Evolutionary conservation across 2,329 filamentous ascomycete genomes (phyloP), one percentile per base, ranked within the genome.

Genomic region (Thelonectria olida): DNA sequence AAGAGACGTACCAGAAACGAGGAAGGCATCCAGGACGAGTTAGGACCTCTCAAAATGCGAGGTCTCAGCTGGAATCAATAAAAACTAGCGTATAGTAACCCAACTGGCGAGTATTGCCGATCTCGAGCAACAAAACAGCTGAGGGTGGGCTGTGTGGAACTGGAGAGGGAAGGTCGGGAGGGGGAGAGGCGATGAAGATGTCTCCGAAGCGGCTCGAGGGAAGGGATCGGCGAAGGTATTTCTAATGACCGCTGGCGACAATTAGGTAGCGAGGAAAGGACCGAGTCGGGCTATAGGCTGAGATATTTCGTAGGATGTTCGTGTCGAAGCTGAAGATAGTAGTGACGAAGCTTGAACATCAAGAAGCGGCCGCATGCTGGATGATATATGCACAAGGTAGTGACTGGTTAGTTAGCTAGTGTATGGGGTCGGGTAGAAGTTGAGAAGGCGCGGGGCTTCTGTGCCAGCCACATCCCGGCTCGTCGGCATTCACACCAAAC

Each of bases 1-100:
- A 54, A 28, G 38, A 45, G 22, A 63, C 68, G 20, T 63, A 71
- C 68, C 56, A 61, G 45, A 13, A 41, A 58, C 34, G 66, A 67
- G 44, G 54, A 60, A 59, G 57, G 39, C 59, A 67, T 67, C 10
- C 54, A 57, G 17, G 50, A 38, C 23, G 27, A 7, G 9, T 27
- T 12, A 44, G 19, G 17, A 19, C 22, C 34, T 49, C 34, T 15
- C 36, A 8, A 15, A 22, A 20, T 12, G 20, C 9, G 8, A 27
- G 15, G 22, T 39, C 45, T 55, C n/a, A 49, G 25, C 19, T 10
- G 22, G n/a, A 4, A 27, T 13, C 25, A 23, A 41, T 20, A 13
- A 34, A n/a, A 34, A 15, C 31, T 7, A 34, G n/a, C n/a, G n/a
- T n/a, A n/a, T n/a, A n/a, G n/a, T n/a, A n/a, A n/a, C n/a, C n/a